A percentile compares a stretch with the other conserved stretches of the same genome.
These are phyloP conservation scores for Gossypium longicalyx DNA, from an alignment of 345 rosid genomes.

Conservation along the genomic window DNA sequence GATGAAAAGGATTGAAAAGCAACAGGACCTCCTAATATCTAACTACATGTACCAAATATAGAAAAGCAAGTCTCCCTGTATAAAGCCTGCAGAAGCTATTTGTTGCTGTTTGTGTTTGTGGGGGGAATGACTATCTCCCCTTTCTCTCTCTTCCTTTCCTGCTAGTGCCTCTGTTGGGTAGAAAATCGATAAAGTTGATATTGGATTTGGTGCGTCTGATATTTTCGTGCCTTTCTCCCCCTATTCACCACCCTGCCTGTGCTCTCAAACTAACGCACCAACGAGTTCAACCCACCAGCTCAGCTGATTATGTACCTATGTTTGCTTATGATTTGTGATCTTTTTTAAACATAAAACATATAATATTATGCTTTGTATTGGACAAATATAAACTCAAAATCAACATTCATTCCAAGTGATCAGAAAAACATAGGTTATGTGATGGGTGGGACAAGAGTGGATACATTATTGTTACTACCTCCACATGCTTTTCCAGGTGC, in stretches of 20 bases:
- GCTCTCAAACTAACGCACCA: too few species aligned
- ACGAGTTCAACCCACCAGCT: too few species aligned
- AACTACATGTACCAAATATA: slow-evolving; percentile 22
- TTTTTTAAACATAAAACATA: too few species aligned
- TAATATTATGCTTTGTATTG: too few species aligned
- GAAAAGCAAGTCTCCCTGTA: slow-evolving; percentile 29
- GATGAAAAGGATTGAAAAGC: too few species aligned
- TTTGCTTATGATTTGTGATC: too few species aligned
- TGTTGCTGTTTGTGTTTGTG: slow-evolving; percentile 36
- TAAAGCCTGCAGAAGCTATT: slow-evolving; percentile 40
- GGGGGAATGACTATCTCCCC: slow-evolving; percentile 19
- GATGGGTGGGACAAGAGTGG: not conserved
- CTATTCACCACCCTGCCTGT: too few species aligned
- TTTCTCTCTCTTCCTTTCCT: not conserved
- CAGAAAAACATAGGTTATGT: not conserved
- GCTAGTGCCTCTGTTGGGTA: slow-evolving; percentile 19
- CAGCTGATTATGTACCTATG: too few species aligned
- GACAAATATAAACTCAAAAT: not conserved
- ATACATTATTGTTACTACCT: not conserved
- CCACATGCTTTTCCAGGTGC: slow-evolving; percentile 16
- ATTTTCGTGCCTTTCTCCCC: too few species aligned
- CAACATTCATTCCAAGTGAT: not conserved
- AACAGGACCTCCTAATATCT: not conserved
- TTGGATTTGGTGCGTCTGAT: slow-evolving; percentile 18
- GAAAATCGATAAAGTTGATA: slow-evolving; percentile 34